Percentiles rank a stretch among this genome's conserved stretches.
Conservation (phyloP, 2,329 filamentous ascomycete genomes). For the Ophiognomonia clavigignenti-juglandacearum region DNA sequence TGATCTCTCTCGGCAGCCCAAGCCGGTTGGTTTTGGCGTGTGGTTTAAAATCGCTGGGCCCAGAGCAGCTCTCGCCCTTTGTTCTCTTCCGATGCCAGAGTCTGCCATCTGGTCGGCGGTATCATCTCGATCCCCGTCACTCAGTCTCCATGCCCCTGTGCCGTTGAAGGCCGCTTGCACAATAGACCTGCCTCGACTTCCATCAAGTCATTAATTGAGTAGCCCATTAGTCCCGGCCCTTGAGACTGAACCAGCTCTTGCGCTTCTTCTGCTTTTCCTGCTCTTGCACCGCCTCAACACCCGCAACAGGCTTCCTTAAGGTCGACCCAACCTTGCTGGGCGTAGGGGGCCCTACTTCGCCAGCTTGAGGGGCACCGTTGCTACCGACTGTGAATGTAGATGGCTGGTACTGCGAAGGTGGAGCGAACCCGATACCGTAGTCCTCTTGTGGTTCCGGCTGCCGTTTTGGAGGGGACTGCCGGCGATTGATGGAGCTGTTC, state of each 20-base stretch:
- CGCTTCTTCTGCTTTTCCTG: conserved; percentile 57
- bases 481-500: conserved; percentile 83
- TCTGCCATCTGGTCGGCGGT: too few relatives aligned
- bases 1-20: too few relatives aligned
- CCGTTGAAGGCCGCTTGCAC: neutral
- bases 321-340: conserved; percentile 28
- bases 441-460: conserved; percentile 49
- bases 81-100: too few relatives aligned
- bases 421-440: conserved; percentile 59
- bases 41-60: too few relatives aligned
- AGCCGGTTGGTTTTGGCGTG: too few relatives aligned
- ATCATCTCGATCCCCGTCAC: too few relatives aligned
- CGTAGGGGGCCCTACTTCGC: conserved; percentile 23
- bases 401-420: conserved; percentile 37
- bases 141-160: neutral
- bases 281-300: conserved; percentile 12
- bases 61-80: too few relatives aligned
- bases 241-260: conserved; percentile 83
- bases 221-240: conserved; percentile 50
- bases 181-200: neutral
- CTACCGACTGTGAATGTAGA: conserved; percentile 32
- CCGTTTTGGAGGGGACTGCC: conserved; percentile 51
- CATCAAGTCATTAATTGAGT: neutral
- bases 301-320: conserved; percentile 19
- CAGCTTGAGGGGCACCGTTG: conserved; percentile 18